phyloP scores from a whole-genome alignment of 805 yeast genomes.

The Debaryomyces maramus region DNA sequence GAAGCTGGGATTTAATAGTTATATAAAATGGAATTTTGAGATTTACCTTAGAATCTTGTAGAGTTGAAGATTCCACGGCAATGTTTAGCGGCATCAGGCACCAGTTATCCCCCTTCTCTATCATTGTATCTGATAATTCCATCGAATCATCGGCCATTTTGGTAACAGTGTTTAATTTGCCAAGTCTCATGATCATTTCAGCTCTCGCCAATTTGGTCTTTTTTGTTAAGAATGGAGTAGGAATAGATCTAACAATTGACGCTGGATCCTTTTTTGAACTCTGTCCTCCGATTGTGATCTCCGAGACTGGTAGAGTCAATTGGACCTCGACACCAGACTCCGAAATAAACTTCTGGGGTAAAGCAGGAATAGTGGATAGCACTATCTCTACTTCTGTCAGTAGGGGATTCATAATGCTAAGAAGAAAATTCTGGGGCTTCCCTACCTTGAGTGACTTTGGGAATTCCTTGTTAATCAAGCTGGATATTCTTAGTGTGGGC shows the following conservation, averaged over 20 bases:
- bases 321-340: conserved; percentile 8
- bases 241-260: conserved; percentile 30
- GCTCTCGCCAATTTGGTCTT: conserved; percentile 29
- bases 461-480: conserved; percentile 8
- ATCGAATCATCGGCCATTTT: conserved; percentile 9
- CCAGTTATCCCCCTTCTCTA: conserved; percentile 35
- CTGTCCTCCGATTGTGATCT: conserved; percentile 14
- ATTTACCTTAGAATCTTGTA: neutral
- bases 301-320: conserved; percentile 26
- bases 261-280: conserved; percentile 19
- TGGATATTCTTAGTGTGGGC: conserved; percentile 28
- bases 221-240: conserved; percentile 32
- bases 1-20: conserved; percentile 24
- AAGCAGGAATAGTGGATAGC: conserved; percentile 23
- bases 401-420: conserved; percentile 36
- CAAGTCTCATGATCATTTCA: conserved; percentile 29
- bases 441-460: conserved; percentile 12
- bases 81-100: conserved; percentile 31
- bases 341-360: conserved; percentile 15
- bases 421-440: conserved; percentile 17
- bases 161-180: conserved; percentile 5
- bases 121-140: conserved; percentile 17
- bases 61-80: conserved; percentile 5
- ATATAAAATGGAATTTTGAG: conserved; percentile 32
- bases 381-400: conserved; percentile 18